Conservation (phyloP, 2,329 filamentous ascomycete genomes). For the Stemphylium vesicarium region DNA sequence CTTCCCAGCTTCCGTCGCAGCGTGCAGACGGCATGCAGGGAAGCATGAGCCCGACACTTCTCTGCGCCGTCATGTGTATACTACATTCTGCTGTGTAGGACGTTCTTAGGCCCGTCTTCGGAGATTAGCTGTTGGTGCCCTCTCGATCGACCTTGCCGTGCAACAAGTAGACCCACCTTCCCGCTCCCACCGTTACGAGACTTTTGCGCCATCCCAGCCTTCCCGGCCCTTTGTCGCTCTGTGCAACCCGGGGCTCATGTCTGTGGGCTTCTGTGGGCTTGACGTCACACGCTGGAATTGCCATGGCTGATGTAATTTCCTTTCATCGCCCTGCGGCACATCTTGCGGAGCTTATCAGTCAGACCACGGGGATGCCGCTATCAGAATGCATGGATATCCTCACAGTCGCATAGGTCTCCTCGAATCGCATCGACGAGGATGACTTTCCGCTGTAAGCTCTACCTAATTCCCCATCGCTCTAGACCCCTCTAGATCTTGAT, state of each 20-base stretch:
- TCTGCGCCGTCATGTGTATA: slow-evolving; percentile 11
- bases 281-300: slow-evolving; percentile 25
- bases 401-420: background rate
- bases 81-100: slow-evolving; percentile 19
- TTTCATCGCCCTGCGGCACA: slow-evolving; percentile 15
- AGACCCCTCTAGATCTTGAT: slow-evolving; percentile 49
- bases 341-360: background rate
- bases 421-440: background rate
- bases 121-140: slow-evolving; percentile 32
- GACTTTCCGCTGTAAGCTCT: background rate
- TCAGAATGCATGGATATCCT: background rate
- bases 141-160: slow-evolving; percentile 33
- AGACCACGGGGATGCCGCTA: background rate
- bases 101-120: slow-evolving; percentile 20
- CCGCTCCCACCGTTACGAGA: slow-evolving; percentile 16
- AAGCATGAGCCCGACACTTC: background rate
- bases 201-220: slow-evolving; percentile 12
- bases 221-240: slow-evolving; percentile 1
- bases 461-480: background rate
- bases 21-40: background rate
- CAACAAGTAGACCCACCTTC: slow-evolving; percentile 24
- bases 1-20: background rate
- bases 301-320: slow-evolving; percentile 3
- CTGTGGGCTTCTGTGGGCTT: slow-evolving; percentile 2
- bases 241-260: slow-evolving; percentile 5